A percentile compares a stretch with the other conserved stretches of the same genome.
phyloP scores from a whole-genome alignment of 345 rosid genomes.

The Arabidopsis thaliana region DNA sequence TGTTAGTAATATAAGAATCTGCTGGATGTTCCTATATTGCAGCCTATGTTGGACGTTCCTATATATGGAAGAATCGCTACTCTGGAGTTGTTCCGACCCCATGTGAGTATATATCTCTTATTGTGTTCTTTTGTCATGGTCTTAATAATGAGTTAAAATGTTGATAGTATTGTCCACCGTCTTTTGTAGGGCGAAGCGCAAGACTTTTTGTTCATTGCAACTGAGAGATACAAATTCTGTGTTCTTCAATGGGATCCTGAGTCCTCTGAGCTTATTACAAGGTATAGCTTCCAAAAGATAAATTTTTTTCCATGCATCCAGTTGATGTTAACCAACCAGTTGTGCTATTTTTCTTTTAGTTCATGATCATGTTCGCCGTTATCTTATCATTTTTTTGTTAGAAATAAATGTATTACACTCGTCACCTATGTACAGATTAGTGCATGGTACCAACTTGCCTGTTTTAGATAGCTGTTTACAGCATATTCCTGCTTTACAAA shows the following conservation, averaged over 20 bases:
- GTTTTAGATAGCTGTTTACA: conserved; percentile 5
- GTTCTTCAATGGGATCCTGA: conserved; percentile 98
- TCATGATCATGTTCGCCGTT: neutral
- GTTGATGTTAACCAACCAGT: conserved; percentile 19
- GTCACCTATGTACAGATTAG: neutral
- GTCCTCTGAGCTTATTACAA: conserved; percentile 87
- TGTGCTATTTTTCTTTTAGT: conserved; percentile 11
- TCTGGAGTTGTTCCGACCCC: conserved; percentile 90
- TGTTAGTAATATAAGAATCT: neutral
- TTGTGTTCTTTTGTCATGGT: neutral
- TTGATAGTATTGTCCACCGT: conserved; percentile 11
- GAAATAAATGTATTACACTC: neutral
- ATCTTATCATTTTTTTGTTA: neutral
- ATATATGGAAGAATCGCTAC: conserved; percentile 99
- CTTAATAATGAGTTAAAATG: conserved; percentile 15
- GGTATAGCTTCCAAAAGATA: conserved; percentile 46
- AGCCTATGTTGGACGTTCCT: conserved; percentile 99
- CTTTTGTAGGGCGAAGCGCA: conserved; percentile 85
- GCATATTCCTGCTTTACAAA: neutral
- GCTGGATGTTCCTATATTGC: conserved; percentile 79
- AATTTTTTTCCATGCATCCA: neutral
- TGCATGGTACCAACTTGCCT: neutral
- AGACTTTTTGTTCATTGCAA: conserved; percentile 91
- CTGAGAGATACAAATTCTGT: conserved; percentile 95
- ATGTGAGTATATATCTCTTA: conserved; percentile 60